Percentiles rank a stretch among this genome's conserved stretches.
These are phyloP conservation scores for Tuber microsphaerosporum DNA, from an alignment of 495 filamentous ascomycete species.

Conservation along the genomic window DNA sequence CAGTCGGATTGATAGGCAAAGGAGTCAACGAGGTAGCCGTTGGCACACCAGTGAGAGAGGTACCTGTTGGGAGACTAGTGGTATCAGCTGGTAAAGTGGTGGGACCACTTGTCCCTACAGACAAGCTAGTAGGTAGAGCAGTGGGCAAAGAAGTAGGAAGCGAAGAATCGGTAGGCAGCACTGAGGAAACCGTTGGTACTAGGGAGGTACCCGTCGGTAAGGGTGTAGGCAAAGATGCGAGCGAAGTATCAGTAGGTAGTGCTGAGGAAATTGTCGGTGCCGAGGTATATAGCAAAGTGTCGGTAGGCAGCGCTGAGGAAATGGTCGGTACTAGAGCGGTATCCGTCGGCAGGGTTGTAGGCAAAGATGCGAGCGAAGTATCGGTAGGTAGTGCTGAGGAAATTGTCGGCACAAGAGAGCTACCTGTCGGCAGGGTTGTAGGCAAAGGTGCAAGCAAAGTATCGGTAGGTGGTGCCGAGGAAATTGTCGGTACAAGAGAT, in stretches of 20 bases:
- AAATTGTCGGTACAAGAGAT: background rate
- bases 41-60: constrained; percentile 6
- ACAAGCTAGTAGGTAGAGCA: background rate
- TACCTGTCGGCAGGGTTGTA: constrained; percentile 7
- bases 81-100: background rate
- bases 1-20: constrained; percentile 9
- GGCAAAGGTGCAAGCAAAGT: constrained; percentile 1
- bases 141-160: constrained; percentile 8
- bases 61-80: constrained; percentile 11
- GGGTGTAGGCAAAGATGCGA: constrained; percentile 10
- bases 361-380: background rate
- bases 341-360: constrained; percentile 6
- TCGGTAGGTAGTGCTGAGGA: background rate
- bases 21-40: constrained; percentile 14
- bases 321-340: background rate
- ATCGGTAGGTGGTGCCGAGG: constrained; percentile 6
- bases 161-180: constrained; percentile 3
- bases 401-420: background rate
- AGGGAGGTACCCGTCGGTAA: background rate
- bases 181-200: background rate
- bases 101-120: background rate
- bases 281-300: constrained; percentile 4
- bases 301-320: background rate
- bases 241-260: constrained; percentile 5
- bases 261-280: constrained; percentile 7